Conservation (phyloP, 805 yeast species). For the Hanseniaspora occidentalis region DNA sequence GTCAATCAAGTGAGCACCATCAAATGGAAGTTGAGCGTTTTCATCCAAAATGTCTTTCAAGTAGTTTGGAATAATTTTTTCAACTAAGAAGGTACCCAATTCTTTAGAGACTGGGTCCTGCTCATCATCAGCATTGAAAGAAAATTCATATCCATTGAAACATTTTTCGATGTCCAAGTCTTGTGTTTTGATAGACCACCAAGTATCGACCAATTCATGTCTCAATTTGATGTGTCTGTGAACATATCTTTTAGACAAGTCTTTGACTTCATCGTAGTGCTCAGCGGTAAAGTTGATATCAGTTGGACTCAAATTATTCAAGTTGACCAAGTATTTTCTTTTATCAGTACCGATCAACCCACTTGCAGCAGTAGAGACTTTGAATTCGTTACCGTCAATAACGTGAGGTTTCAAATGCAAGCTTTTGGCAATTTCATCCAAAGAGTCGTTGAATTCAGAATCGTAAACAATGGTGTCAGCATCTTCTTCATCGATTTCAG, state of each 20-base stretch:
- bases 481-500: constrained; percentile 43
- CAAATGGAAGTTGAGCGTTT: constrained; percentile 52
- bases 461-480: constrained; percentile 36
- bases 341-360: constrained; percentile 81
- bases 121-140: constrained; percentile 43
- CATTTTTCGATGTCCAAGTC: constrained; percentile 23
- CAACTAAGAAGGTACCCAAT: constrained; percentile 50
- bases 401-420: constrained; percentile 68
- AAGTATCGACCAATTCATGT: constrained; percentile 79
- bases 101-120: constrained; percentile 44
- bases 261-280: constrained; percentile 30
- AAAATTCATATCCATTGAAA: constrained; percentile 31
- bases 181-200: constrained; percentile 57
- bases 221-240: constrained; percentile 70
- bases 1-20: constrained; percentile 63
- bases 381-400: constrained; percentile 36
- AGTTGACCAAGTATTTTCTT: constrained; percentile 71
- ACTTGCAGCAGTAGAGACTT: constrained; percentile 67
- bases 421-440: constrained; percentile 53
- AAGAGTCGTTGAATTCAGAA: constrained; percentile 38
- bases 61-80: constrained; percentile 48
- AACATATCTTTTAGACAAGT: constrained; percentile 50
- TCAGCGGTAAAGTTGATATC: constrained; percentile 66
- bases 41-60: constrained; percentile 38
- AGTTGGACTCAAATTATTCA: constrained; percentile 72